A percentile compares a stretch with the other conserved stretches of the same genome.
These are phyloP conservation scores for Ambrosiella beaveri DNA, from an alignment of 2,329 filamentous ascomycete species.

Conservation along the genomic window DNA sequence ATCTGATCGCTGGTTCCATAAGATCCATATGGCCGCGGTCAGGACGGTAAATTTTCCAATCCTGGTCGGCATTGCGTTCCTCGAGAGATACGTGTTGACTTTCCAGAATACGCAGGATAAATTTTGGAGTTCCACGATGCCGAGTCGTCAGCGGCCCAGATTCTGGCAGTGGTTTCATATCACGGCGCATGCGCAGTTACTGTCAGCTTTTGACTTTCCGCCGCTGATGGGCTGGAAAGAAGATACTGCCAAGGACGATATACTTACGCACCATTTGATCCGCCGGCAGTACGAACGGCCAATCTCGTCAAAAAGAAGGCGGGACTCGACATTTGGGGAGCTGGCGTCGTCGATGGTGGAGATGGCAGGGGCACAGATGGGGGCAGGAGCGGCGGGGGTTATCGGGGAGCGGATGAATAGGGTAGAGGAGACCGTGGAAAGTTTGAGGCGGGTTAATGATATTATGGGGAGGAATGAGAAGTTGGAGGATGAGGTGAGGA, in stretches of 20 bases:
- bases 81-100: constrained; percentile 48
- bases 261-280: constrained; percentile 40
- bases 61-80: constrained; percentile 50
- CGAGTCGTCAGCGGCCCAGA: not conserved
- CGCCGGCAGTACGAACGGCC: constrained; percentile 36
- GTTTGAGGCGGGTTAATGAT: not conserved
- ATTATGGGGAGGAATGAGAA: not conserved
- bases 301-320: constrained; percentile 15
- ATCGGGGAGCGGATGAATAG: not conserved
- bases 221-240: constrained; percentile 43
- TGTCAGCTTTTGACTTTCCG: constrained; percentile 54
- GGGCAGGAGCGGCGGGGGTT: not conserved
- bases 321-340: constrained; percentile 41
- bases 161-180: constrained; percentile 55
- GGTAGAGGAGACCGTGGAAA: not conserved
- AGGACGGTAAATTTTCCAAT: constrained; percentile 59
- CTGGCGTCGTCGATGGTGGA: constrained; percentile 20
- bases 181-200: constrained; percentile 53
- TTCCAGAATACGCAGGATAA: constrained; percentile 21
- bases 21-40: constrained; percentile 65
- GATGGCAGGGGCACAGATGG: not conserved
- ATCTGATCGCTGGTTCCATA: constrained; percentile 75
- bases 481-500: not conserved
- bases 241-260: constrained; percentile 41
- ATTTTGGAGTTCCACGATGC: constrained; percentile 20